Conservation (phyloP, 2,329 filamentous ascomycete genomes). For the Cadophora gregata region DNA sequence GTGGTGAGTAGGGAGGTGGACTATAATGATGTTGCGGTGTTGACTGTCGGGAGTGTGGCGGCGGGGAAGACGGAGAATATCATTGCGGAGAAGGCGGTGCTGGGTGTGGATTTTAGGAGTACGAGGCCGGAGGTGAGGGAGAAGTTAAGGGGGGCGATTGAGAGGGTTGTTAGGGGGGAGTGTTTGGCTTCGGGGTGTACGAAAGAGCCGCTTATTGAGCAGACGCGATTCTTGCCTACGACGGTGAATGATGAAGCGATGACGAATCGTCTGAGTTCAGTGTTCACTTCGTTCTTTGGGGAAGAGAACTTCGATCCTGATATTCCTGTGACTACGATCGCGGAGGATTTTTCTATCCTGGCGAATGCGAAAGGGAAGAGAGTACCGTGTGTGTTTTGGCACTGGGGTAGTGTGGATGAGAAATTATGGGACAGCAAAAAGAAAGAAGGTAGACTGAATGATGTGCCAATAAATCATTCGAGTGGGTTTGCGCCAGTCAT, state of each 20-base stretch:
- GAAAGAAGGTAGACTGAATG: constrained; percentile 51
- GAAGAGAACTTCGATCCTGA: constrained; percentile 28
- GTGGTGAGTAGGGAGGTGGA: constrained; percentile 49
- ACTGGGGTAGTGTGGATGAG: constrained; percentile 59
- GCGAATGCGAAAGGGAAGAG: constrained; percentile 50
- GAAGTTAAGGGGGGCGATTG: constrained; percentile 47
- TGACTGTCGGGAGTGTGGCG: constrained; percentile 52
- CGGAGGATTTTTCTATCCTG: constrained; percentile 50
- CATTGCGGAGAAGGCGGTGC: constrained; percentile 49
- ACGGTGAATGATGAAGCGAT: constrained; percentile 36
- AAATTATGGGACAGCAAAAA: constrained; percentile 56
- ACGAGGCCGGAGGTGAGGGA: constrained; percentile 44
- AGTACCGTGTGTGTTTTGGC: constrained; percentile 60
- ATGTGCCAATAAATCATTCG: constrained; percentile 62
- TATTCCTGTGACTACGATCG: constrained; percentile 24
- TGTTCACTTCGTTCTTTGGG: constrained; percentile 30
- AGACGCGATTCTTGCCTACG: constrained; percentile 33
- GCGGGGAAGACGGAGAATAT: constrained; percentile 52
- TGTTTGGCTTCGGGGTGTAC: constrained; percentile 52
- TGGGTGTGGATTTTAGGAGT: constrained; percentile 51
- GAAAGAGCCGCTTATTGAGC: constrained; percentile 28
- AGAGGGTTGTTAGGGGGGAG: constrained; percentile 58
- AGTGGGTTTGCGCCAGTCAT: constrained; percentile 61
- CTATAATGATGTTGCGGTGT: constrained; percentile 50
- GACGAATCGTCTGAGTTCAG: constrained; percentile 22